Percentiles rank a stretch among this genome's conserved stretches.
Evolutionary conservation across 768 basidiomycete species (phyloP).

Genomic region (Lactarius akahatsu): DNA sequence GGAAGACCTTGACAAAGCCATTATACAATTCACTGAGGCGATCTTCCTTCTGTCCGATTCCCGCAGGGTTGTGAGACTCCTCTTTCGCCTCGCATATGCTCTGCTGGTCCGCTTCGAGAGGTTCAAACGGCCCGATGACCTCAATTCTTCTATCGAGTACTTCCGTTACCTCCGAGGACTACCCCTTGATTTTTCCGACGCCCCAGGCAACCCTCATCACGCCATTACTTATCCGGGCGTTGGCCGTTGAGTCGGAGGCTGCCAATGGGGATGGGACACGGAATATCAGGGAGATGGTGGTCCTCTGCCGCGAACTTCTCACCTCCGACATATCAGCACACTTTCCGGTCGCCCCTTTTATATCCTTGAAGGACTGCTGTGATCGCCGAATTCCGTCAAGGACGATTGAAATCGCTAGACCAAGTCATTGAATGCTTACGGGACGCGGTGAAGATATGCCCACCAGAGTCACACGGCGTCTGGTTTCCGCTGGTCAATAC

Average conservation of each 20-base stretch:
- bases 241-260: neutral
- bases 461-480: neutral
- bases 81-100: neutral
- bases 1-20: no score
- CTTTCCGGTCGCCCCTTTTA: neutral
- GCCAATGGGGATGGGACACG: neutral
- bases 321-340: neutral
- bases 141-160: neutral
- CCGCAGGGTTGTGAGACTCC: neutral
- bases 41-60: no score
- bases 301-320: constrained; percentile 1
- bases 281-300: neutral
- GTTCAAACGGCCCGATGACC: neutral
- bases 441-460: neutral
- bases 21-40: no score
- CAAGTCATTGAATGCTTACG: neutral
- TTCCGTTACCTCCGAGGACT: neutral
- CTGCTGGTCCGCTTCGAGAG: neutral
- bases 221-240: neutral
- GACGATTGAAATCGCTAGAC: neutral
- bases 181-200: neutral
- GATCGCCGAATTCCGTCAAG: neutral
- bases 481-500: neutral
- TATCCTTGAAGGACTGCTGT: neutral
- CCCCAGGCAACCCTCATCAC: neutral